phyloP scores from a whole-genome alignment of 768 basidiomycete species.

The Calocybe gangraenosa region DNA sequence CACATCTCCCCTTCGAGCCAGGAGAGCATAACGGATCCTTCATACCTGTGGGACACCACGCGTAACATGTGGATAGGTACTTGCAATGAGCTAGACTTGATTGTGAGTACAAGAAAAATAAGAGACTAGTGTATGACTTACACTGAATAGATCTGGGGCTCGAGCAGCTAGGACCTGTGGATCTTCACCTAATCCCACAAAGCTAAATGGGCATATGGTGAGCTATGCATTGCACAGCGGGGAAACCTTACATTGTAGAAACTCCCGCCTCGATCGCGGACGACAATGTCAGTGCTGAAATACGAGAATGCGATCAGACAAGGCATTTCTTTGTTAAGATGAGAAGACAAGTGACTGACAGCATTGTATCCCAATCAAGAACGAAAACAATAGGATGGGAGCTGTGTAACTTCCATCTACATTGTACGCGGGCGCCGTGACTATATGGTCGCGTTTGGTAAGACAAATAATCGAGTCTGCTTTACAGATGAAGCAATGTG shows the following conservation, averaged over 20 bases:
- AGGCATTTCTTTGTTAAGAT: too few species aligned
- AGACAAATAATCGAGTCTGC: too few species aligned
- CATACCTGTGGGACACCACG: slow-evolving; percentile 41
- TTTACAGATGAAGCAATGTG: too few species aligned
- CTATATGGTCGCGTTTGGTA: slow-evolving; percentile 27
- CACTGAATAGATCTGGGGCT: slow-evolving; percentile 66
- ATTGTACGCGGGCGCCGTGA: slow-evolving; percentile 75
- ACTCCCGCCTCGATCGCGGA: slow-evolving; percentile 83
- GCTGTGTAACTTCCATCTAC: slow-evolving; percentile 71
- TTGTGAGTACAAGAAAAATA: slow-evolving; percentile 1
- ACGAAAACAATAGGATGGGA: slow-evolving; percentile 73
- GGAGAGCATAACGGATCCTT: slow-evolving; percentile 8
- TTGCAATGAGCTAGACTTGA: slow-evolving; percentile 71
- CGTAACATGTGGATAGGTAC: slow-evolving; percentile 67
- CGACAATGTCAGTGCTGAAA: slow-evolving; percentile 58
- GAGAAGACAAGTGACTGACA: slow-evolving; percentile 44
- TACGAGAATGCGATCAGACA: slow-evolving; percentile 6
- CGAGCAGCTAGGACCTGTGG: slow-evolving; percentile 72
- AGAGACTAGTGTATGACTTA: slow-evolving; percentile 33
- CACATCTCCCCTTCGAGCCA: too few species aligned
- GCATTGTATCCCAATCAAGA: slow-evolving; percentile 73
- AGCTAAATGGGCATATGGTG: slow-evolving; percentile 35
- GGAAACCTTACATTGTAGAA: slow-evolving; percentile 64
- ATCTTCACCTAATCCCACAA: slow-evolving; percentile 83
- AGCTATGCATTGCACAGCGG: not conserved